A percentile compares a stretch with the other conserved stretches of the same genome.
Evolutionary conservation across 179 eudicot species (phyloP).

Genomic region (Spergularia azorica): DNA sequence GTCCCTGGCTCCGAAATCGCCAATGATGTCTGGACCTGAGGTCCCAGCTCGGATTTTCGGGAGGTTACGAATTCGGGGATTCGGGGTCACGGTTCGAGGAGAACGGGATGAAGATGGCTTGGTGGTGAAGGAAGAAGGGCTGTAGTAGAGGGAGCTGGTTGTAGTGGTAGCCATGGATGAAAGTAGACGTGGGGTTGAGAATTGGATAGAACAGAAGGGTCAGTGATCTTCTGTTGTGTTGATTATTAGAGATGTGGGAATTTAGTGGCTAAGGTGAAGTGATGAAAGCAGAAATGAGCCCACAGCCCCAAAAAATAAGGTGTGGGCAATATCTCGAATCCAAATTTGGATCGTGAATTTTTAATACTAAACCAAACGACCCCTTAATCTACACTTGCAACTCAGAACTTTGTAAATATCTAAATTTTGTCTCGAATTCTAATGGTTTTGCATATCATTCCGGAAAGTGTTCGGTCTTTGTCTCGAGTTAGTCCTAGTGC

Average conservation of each 20-base stretch:
- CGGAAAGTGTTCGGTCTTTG: no score
- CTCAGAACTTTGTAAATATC: no score
- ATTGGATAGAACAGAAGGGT: conserved; percentile 8
- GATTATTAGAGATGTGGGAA: background rate
- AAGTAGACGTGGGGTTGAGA: background rate
- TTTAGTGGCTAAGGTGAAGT: conserved; percentile 15
- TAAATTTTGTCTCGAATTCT: no score
- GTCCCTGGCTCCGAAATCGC: conserved; percentile 88
- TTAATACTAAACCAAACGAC: no score
- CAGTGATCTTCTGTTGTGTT: background rate
- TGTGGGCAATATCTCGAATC: no score
- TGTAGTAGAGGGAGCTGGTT: conserved; percentile 16
- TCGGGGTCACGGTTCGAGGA: background rate
- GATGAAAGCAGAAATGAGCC: no score
- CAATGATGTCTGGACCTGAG: conserved; percentile 41
- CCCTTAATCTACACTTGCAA: no score
- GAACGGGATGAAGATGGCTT: conserved; percentile 3
- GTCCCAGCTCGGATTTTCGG: conserved; percentile 16
- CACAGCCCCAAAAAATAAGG: no score
- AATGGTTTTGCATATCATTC: no score
- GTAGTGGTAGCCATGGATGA: conserved; percentile 34
- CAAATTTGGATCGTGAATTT: no score
- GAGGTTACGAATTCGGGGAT: background rate
- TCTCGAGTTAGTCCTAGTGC: no score
- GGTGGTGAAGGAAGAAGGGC: conserved; percentile 17